phyloP scores from a whole-genome alignment of 768 basidiomycete genomes.

The Mrakia frigida region DNA sequence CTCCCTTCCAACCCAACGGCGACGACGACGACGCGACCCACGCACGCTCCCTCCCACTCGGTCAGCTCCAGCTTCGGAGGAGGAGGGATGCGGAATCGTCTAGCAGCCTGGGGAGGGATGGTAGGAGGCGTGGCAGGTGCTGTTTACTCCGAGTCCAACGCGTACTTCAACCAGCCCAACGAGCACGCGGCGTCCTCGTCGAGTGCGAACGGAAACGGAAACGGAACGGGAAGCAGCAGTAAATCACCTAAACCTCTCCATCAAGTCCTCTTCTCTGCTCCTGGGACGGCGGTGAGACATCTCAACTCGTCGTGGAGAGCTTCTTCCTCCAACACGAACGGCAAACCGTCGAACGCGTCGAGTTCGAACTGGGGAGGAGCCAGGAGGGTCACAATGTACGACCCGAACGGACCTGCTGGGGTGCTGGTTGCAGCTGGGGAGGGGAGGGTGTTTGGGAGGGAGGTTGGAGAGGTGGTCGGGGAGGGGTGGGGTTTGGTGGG shows the following conservation, averaged over 20 bases:
- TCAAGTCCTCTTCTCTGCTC: constrained; percentile 22
- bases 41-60: not conserved
- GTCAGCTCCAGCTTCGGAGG: too few species aligned
- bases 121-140: constrained; percentile 22
- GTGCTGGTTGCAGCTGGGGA: not conserved
- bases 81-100: constrained; percentile 19
- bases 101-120: constrained; percentile 21
- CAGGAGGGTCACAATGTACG: not conserved
- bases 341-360: not conserved
- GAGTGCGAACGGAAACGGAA: not conserved
- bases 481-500: constrained; percentile 54
- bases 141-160: constrained; percentile 15
- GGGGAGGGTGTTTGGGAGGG: constrained; percentile 64
- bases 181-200: not conserved
- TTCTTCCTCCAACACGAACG: not conserved
- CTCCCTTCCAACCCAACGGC: not conserved
- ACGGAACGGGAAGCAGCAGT: not conserved
- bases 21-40: not conserved
- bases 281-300: constrained; percentile 21
- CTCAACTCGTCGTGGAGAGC: constrained; percentile 29
- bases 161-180: not conserved
- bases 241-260: constrained; percentile 12
- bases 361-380: not conserved
- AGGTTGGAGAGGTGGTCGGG: constrained; percentile 56
- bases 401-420: not conserved